Conservation (phyloP, 441 rosid species). For the Aquilaria agallochum region DNA sequence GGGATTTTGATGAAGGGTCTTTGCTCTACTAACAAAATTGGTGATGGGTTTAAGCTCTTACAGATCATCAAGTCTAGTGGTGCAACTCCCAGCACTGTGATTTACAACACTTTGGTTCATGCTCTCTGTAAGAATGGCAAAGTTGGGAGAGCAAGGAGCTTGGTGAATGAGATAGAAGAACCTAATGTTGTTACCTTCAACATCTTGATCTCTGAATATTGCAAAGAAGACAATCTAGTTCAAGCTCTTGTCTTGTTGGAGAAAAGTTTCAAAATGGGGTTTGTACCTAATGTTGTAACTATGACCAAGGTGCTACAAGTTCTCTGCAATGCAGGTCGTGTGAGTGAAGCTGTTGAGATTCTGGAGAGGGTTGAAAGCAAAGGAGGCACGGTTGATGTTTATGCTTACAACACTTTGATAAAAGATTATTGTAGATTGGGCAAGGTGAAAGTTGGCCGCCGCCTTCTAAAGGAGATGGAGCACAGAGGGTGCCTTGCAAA, state of each 20-base stretch:
- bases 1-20: conserved; percentile 93
- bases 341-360: conserved; percentile 60
- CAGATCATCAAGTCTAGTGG: conserved; percentile 55
- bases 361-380: conserved; percentile 66
- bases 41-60: conserved; percentile 80
- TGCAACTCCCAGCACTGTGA: conserved; percentile 49
- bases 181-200: conserved; percentile 77
- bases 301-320: conserved; percentile 65
- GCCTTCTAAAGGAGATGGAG: conserved; percentile 76
- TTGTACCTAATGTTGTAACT: conserved; percentile 63
- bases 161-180: conserved; percentile 63
- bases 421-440: conserved; percentile 60
- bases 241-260: conserved; percentile 72
- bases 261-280: conserved; percentile 61
- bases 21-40: conserved; percentile 81
- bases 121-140: conserved; percentile 74
- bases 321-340: conserved; percentile 62
- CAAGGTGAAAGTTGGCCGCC: conserved; percentile 51
- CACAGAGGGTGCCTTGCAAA: conserved; percentile 75
- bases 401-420: conserved; percentile 70
- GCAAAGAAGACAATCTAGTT: conserved; percentile 60
- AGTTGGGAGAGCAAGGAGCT: conserved; percentile 82
- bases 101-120: conserved; percentile 71
- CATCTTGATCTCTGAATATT: conserved; percentile 69
- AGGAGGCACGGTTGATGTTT: conserved; percentile 59